phyloP scores from a whole-genome alignment of 352 stramenopile genomes.

The Globisporangium spinosum region DNA sequence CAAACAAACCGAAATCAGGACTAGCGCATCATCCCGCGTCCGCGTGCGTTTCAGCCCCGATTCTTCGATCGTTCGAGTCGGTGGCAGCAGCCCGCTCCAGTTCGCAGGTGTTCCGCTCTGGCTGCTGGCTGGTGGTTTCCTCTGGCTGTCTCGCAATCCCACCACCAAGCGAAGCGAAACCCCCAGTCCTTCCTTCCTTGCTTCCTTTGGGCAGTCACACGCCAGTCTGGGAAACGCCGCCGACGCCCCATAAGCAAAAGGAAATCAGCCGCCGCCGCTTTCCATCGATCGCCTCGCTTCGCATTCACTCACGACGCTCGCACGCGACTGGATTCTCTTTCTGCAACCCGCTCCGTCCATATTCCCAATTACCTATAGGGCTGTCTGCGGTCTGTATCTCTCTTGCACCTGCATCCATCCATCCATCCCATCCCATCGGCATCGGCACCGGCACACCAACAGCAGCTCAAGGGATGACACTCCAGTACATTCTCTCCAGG shows the following conservation, averaged over 20 bases:
- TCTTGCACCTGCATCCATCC: background rate
- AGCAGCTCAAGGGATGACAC: slow-evolving; percentile 11
- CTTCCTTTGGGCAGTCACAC: background rate
- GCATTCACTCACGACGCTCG: background rate
- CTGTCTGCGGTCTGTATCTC: background rate
- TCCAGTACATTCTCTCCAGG: slow-evolving; percentile 64
- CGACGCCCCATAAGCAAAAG: background rate
- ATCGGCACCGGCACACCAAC: background rate
- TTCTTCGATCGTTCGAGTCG: slow-evolving; percentile 8
- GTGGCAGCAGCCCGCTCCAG: background rate
- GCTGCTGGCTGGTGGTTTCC: background rate
- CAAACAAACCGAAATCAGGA: background rate
- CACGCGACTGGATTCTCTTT: slow-evolving; percentile 7
- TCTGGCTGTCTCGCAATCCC: background rate
- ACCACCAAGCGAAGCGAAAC: background rate
- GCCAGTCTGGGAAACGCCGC: slow-evolving; percentile 11
- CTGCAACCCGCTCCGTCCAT: background rate
- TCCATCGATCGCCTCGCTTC: background rate
- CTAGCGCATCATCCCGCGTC: background rate
- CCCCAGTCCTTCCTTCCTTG: background rate
- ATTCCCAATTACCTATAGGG: background rate
- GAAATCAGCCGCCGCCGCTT: background rate
- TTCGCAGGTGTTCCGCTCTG: background rate
- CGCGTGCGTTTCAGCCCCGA: background rate
- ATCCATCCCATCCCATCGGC: background rate